Base-by-base conservation (phyloP, 1,284 basidiomycete species). In the Nidula niveotomentosa region DNA sequence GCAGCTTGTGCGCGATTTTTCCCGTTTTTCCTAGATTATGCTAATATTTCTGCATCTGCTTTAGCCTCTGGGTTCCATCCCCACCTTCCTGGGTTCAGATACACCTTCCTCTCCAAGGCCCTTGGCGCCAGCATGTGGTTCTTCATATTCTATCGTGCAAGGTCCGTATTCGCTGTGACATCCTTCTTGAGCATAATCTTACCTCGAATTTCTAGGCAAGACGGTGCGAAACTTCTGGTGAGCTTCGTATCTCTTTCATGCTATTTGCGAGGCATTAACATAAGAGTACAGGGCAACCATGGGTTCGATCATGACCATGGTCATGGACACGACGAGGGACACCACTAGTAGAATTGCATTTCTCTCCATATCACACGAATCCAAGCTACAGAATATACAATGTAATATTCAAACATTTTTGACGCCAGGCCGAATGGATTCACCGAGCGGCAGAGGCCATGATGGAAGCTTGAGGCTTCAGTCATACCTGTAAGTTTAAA, bases 121-220 rank as follows among this genome's bases (percentile, higher is more conserved):
- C 78, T 96, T 55, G 94, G 94, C 55, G 94, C 93, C 39, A 85
- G 87, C 44, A 96, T 96, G 94, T 96, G 93, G 93, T 96, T 96
- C 85, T 97, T 95, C 81, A 92, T 96, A 71, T 96, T 96, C 79
- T 96, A 96, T 76, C 86, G 93, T 57, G 88, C 91, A 60, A 81
- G 93, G 93, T 95, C 66, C 70, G 90, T 80, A n/a, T 47, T 13
- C 9, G 41, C n/a, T 46, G 33, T 46, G 50, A 48, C 50, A 15
- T 58, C 37, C 51, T 48, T 47, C 6, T 7, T 51, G 41, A 17
- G 30, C 52, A 41, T 39, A 37, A 51, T 52, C 49, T 58, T 41
- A 59, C 46, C 44, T 39, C 46, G 36, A 35, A 35, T 36, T 39
- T 50, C 33, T 65, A 91, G 88, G 58, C 77, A 91, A 74, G 88